Evolutionary conservation across 345 rosid genomes (phyloP).

Genomic region (Raphanus sativus): DNA sequence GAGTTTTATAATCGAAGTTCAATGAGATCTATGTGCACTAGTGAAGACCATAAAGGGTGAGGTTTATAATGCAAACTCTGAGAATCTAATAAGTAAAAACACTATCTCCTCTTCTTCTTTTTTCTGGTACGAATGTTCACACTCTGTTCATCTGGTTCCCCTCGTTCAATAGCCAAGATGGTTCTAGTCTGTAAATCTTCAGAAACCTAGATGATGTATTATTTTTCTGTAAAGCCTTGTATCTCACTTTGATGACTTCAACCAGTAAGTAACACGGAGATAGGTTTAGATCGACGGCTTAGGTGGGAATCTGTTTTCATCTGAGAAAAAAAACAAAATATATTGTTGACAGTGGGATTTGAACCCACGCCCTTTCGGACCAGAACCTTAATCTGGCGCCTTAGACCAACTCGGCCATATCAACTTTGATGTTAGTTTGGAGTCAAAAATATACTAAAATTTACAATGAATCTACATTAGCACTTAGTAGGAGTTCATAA

Average conservation of each 20-base stretch:
- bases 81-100: background rate
- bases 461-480: background rate
- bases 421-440: constrained; percentile 73
- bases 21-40: background rate
- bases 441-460: background rate
- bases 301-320: background rate
- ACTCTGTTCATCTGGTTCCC: background rate
- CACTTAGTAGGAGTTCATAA: constrained; percentile 9
- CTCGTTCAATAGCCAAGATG: background rate
- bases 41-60: background rate
- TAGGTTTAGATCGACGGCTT: background rate
- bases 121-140: too few species aligned
- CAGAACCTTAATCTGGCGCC: constrained; percentile 99
- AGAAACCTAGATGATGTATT: background rate
- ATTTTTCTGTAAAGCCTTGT: background rate
- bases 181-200: background rate
- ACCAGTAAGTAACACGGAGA: background rate
- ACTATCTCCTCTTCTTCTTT: background rate
- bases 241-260: background rate
- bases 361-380: constrained; percentile 99
- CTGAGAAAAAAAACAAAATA: background rate
- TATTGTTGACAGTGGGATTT: constrained; percentile 85
- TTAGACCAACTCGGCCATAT: constrained; percentile 99
- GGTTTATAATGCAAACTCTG: background rate
- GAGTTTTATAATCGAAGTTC: background rate